Evolutionary conservation across 768 basidiomycete genomes (phyloP), one percentile per base, ranked within the genome.

Genomic region (Rhodosporidiobolus sp.): DNA sequence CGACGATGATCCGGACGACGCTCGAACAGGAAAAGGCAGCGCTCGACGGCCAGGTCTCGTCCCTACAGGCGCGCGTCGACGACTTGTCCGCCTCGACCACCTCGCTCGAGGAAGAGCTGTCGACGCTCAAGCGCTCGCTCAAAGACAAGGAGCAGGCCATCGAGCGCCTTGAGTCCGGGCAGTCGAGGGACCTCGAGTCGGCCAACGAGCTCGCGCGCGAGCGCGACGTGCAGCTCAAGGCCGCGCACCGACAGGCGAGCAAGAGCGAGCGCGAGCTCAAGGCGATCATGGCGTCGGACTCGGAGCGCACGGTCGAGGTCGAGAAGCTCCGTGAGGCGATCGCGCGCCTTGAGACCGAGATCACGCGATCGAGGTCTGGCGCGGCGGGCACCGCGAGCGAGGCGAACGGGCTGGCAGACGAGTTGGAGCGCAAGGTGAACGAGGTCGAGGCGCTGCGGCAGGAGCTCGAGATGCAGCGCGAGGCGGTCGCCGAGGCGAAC

Each of bases 191-290:
- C 53, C 49, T 63, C 34, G 77, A 73, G 1, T 61, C 63, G 0
- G 67, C 61, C 19, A 59, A 53, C 30, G 57, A 60, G 38, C 61
- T 43, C 20, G 70, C 59, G 7, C 67, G 67, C 28, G 72, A 69
- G 35, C 59, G 59, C 28, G 69, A 68, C 22, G 43, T n/a, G 26
- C 70, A 61, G 52, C 69, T 71, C 58, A 67, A 50, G 53, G 63
- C 49, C 26, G 70, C 66, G 48, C 28, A 50, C 22, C 66, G 70
- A 28, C 70, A 64, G 30, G 67, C 72, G n/a, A 69, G 67, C 52
- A 84, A 83, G 50, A 87, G 84, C 53, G 80, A 88, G 35, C 85
- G 84, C 62, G 84, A 84, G 62, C 79, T 91, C 63, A 90, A 91
- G 79, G 80, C 85, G 32, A 89, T 91, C 69, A 86, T 89, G n/a